These are phyloP conservation scores for Nissolia schottii DNA, from an alignment of 306 rosid species.

Conservation along the genomic window DNA sequence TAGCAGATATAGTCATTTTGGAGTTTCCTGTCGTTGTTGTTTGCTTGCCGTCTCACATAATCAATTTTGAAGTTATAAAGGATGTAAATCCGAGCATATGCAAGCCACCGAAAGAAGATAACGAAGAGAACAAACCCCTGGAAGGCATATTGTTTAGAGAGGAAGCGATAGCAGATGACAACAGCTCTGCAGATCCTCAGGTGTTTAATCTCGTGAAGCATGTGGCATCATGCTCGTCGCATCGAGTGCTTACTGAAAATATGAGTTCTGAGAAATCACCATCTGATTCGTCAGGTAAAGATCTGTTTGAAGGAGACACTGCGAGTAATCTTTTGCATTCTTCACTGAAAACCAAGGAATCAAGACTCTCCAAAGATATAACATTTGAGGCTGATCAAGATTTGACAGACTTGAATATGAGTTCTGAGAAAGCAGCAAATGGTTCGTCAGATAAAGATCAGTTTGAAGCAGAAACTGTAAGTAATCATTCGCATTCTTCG, in stretches of 20 bases:
- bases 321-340: constrained; percentile 27
- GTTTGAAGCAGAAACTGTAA: constrained; percentile 30
- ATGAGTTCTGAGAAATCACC: constrained; percentile 20
- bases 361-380: constrained; percentile 29
- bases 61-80: constrained; percentile 57
- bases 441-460: constrained; percentile 28
- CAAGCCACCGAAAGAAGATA: constrained; percentile 35
- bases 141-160: constrained; percentile 55
- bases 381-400: no score
- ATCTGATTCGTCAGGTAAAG: constrained; percentile 23
- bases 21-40: constrained; percentile 81
- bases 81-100: constrained; percentile 18
- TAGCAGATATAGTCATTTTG: constrained; percentile 52
- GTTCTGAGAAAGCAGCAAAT: constrained; percentile 20
- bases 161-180: constrained; percentile 69
- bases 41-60: constrained; percentile 57
- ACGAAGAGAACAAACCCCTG: constrained; percentile 22
- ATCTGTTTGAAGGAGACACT: constrained; percentile 30
- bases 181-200: constrained; percentile 31
- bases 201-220: constrained; percentile 55
- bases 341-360: constrained; percentile 16
- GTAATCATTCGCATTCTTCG: constrained; percentile 21
- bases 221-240: constrained; percentile 33
- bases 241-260: constrained; percentile 10
- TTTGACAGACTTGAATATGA: no score